Base-by-base conservation (phyloP, 2,329 filamentous ascomycete species). In the Clonostachys rosea region DNA sequence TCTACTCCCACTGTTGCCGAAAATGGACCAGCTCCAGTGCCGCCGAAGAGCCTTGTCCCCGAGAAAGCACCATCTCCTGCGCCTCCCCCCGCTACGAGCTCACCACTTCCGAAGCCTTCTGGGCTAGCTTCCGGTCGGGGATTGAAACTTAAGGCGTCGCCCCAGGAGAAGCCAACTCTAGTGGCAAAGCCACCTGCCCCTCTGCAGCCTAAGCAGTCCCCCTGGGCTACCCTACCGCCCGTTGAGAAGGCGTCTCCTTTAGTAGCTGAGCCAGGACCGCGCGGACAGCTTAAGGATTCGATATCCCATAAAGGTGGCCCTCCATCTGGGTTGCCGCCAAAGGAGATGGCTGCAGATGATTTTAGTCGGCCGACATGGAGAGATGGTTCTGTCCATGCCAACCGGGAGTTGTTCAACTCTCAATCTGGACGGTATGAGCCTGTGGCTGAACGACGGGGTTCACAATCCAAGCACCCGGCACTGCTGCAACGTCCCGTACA, bases 391-490 rank as follows among this genome's bases (percentile, higher is more conserved):
- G 61, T 73, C 1, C 74, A 79, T 47, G 74, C 78, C 11, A 84
- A 81, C 51, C 78, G 88, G 48, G 91, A 97, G 64, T 74, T 97
- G 0, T 97, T 84, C 70, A 96, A 97, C 63, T 95, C 92, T n/a
- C 87, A 95, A 47, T 96, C 90, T 46, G 92, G 92, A 16, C 86
- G 90, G 44, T 95, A 96, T 56, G 92, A 97, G 62, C 91, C 91
- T 14, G 92, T 91, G 5, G 74, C 79, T 45, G 90, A 96, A 52
- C 84, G 91, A 36, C 83, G 89, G 53, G 82, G 81, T 16, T 83
- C 86, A 46, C 76, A 80, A 50, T 76, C 81, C 48, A 82, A 87
- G 43, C 86, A 92, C 53, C 87, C 89, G 20, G 79, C 90, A 13
- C 70, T 97, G 9, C 69, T 97, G 42, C 91, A 96, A 61, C 78